Percentiles rank a stretch among this genome's conserved stretches.
Evolutionary conservation across 257 asterid species (phyloP).

Genomic region (Penstemon davidsonii): DNA sequence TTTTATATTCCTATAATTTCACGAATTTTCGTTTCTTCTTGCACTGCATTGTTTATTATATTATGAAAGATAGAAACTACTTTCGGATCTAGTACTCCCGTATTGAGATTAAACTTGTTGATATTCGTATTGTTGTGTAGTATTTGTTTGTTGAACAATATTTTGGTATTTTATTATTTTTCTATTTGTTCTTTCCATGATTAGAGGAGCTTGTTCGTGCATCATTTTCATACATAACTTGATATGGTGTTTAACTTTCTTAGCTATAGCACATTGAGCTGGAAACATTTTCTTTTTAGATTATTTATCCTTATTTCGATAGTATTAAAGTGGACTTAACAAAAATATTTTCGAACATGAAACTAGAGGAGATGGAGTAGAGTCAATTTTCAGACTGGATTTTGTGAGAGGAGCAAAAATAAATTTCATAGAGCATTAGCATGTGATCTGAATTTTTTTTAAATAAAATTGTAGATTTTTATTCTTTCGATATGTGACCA

Average conservation of each 20-base stretch:
- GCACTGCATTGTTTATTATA: not conserved
- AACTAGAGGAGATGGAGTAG: not conserved
- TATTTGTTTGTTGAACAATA: slow-evolving; percentile 27
- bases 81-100: slow-evolving; percentile 17
- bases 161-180: slow-evolving; percentile 19
- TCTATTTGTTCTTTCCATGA: not conserved
- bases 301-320: not conserved
- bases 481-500: too few species aligned
- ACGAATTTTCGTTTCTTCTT: not conserved
- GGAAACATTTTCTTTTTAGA: not conserved
- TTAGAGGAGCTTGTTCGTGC: not conserved
- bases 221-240: not conserved
- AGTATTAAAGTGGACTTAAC: not conserved
- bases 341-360: not conserved
- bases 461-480: not conserved
- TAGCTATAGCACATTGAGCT: not conserved
- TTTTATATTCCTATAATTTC: not conserved
- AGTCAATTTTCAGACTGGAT: too few species aligned
- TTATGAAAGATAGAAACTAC: slow-evolving; percentile 10
- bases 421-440: too few species aligned
- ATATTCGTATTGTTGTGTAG: slow-evolving; percentile 26
- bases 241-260: not conserved
- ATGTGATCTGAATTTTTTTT: not conserved
- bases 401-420: too few species aligned
- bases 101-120: slow-evolving; percentile 6